Conservation (phyloP, 2,329 filamentous ascomycete species). For the Exophiala aquamarina region DNA sequence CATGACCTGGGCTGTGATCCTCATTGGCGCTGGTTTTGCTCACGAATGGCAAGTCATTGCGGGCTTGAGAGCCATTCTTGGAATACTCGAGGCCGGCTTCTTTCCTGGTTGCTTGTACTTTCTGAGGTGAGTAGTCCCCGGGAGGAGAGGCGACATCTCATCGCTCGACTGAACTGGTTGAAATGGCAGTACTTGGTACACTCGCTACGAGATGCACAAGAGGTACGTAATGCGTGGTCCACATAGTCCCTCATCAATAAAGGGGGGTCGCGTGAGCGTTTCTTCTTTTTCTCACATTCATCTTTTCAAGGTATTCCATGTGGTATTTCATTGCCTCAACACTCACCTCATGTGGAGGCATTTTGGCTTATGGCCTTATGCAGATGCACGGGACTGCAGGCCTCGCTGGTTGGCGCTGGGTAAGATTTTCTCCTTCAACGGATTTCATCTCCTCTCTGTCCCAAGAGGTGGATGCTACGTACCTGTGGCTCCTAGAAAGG, state of each 20-base stretch:
- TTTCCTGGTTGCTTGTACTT: constrained; percentile 7
- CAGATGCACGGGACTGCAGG: constrained; percentile 4
- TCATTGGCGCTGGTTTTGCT: constrained; percentile 41
- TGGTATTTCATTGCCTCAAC: no score
- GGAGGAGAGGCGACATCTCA: background rate
- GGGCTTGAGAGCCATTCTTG: constrained; percentile 39
- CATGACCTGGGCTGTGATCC: constrained; percentile 43
- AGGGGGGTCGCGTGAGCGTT: constrained; percentile 11
- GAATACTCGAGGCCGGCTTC: constrained; percentile 37
- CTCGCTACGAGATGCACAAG: background rate
- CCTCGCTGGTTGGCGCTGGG: constrained; percentile 2
- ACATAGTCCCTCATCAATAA: no score
- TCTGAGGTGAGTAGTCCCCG: constrained; percentile 3
- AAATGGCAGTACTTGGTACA: constrained; percentile 13
- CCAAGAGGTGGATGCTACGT: no score
- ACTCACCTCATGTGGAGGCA: background rate
- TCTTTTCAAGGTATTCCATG: constrained; percentile 6
- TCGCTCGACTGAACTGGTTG: no score
- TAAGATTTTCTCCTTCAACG: constrained; percentile 2
- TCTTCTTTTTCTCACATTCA: no score
- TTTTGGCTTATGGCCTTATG: background rate
- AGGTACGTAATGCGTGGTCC: no score
- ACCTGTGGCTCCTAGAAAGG: no score
- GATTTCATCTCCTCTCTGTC: no score
- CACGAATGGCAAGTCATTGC: constrained; percentile 37